Evolutionary conservation across 257 asterid species (phyloP), one percentile per base, ranked within the genome.

Genomic region (Orobanche coerulescens): DNA sequence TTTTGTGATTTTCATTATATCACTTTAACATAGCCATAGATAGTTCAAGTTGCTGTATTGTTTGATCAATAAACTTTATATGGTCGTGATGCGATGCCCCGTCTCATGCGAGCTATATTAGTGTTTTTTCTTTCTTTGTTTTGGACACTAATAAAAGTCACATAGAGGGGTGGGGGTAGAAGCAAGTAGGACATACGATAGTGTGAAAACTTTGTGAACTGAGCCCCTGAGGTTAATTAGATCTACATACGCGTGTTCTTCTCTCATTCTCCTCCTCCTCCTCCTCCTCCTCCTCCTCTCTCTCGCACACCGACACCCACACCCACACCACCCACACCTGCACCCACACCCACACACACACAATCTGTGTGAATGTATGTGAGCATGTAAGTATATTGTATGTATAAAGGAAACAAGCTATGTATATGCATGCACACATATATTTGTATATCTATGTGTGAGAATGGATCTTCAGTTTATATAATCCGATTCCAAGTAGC

Each of bases 1-100:
- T 22, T 65, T 43, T 66, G 63, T 43, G 25, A 23, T 61, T 24
- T 0, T 61, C 15, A 22, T 55, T 18, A 59, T 57, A 20, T 24
- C 24, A 23, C 50, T n/a, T 43, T 44, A 67, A 6, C 47, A 57
- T 55, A 50, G 22, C 15, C 16, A 18, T 31, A 62, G 48, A 13
- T 42, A 43, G 24, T 54, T 54, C 25, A 34, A 33, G 48, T n/a
- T 31, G 52, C 43, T 52, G 4, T 53, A 55, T 43, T n/a, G n/a
- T 43, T 55, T 8, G n/a, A 24, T 42, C 7, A 26, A 19, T 43
- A 19, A 12, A 15, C 22, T 25, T 53, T 53, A 28, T 53, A 13
- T 13, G 54, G 65, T 40, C 65, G 15, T 46, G 42, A 31, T 25
- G 8, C 8, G 12, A 15, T 36, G 53, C 23, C 37, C 28, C 15